phyloP scores from a whole-genome alignment of 1,284 basidiomycete species.

The Chalciporus sp. region DNA sequence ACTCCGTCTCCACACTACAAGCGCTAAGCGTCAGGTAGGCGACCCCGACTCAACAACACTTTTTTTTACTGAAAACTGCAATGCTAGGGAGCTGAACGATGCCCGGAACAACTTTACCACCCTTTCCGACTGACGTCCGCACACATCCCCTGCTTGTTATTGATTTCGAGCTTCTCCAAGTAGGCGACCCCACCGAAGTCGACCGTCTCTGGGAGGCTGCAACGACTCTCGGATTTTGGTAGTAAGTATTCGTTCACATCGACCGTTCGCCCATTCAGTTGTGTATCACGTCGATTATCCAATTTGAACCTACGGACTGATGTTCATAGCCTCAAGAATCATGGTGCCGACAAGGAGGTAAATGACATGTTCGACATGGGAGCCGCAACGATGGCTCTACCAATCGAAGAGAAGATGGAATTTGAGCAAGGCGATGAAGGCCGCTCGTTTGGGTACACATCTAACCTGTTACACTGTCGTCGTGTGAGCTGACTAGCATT shows the following conservation, averaged over 20 bases:
- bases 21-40: too few species aligned
- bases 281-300: too few species aligned
- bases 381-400: conserved; percentile 56
- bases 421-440: conserved; percentile 70
- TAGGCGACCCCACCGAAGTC: conserved; percentile 41
- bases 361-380: conserved; percentile 64
- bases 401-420: conserved; percentile 62
- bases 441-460: conserved; percentile 65
- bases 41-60: too few species aligned
- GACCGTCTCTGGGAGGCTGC: conserved; percentile 54
- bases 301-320: too few species aligned
- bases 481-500: neutral
- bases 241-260: conserved; percentile 47
- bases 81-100: conserved; percentile 14
- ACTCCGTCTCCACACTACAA: too few species aligned
- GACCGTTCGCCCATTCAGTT: too few species aligned
- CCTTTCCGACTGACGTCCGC: conserved; percentile 51
- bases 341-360: conserved; percentile 55
- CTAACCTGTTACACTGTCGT: too few species aligned
- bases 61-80: too few species aligned
- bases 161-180: conserved; percentile 22
- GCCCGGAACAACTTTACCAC: conserved; percentile 33
- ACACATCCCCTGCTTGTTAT: conserved; percentile 21
- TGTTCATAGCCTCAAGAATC: conserved; percentile 68
- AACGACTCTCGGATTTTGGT: conserved; percentile 56